A percentile compares a stretch with the other conserved stretches of the same genome.
Evolutionary conservation across 305 asterid genomes (phyloP).

Genomic region (Fraxinus ornus): DNA sequence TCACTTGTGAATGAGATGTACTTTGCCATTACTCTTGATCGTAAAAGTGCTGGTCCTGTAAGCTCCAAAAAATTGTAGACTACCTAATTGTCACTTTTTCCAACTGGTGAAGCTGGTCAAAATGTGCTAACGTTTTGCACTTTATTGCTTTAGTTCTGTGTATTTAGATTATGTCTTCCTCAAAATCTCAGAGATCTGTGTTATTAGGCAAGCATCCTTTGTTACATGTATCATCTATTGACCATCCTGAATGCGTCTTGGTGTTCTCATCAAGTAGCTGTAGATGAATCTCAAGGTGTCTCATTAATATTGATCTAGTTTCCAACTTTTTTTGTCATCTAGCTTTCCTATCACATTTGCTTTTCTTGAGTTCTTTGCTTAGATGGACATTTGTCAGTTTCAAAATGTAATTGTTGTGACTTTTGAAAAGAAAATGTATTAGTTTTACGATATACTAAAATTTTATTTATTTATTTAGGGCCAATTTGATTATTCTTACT

Average conservation of each 20-base stretch:
- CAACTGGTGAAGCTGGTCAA: constrained; percentile 23
- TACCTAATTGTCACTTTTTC: constrained; percentile 1
- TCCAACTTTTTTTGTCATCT: background rate
- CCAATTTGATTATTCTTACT: background rate
- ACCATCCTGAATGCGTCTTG: background rate
- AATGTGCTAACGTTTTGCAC: background rate
- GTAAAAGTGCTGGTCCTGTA: constrained; percentile 94
- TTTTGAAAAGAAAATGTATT: background rate
- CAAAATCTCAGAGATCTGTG: background rate
- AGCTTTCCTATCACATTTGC: background rate
- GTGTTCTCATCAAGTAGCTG: background rate
- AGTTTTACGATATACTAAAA: background rate
- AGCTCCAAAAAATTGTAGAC: constrained; percentile 35
- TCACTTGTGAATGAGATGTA: constrained; percentile 98
- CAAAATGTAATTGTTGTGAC: background rate
- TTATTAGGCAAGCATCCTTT: background rate
- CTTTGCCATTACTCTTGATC: constrained; percentile 96
- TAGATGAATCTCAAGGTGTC: background rate
- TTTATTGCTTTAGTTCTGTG: constrained; percentile 11
- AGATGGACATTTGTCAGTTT: background rate
- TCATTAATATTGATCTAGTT: background rate
- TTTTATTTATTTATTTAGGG: background rate
- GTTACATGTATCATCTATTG: background rate
- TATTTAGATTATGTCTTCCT: background rate
- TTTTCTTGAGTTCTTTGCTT: background rate